Conservation (phyloP, 257 asterid genomes). For the Solanum pimpinellifolium region DNA sequence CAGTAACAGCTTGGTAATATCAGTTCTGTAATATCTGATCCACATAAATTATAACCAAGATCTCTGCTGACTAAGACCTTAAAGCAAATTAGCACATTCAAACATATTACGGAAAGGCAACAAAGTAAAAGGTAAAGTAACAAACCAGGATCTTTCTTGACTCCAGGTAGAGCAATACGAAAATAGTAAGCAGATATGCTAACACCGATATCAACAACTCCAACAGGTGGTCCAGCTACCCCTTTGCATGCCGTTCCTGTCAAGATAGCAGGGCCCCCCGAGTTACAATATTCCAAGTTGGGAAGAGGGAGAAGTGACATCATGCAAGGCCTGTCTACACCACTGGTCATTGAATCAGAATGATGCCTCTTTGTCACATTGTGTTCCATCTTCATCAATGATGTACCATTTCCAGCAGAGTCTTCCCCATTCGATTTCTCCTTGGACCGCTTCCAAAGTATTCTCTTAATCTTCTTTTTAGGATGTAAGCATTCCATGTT, state of each 20-base stretch:
- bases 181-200: constrained; percentile 61
- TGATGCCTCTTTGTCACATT: constrained; percentile 6
- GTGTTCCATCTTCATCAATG: constrained; percentile 8
- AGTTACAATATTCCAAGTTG: constrained; percentile 27
- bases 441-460: constrained; percentile 25
- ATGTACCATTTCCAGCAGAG: constrained; percentile 1
- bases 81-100: not conserved
- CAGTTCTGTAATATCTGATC: not conserved
- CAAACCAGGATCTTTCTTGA: constrained; percentile 75
- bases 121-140: not conserved
- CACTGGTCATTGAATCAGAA: not conserved
- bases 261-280: constrained; percentile 26
- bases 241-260: constrained; percentile 55
- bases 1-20: not conserved
- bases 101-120: not conserved
- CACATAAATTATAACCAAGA: not conserved
- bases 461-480: constrained; percentile 23
- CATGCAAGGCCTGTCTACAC: constrained; percentile 20
- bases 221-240: constrained; percentile 58
- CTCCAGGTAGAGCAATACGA: constrained; percentile 86
- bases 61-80: not conserved
- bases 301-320: constrained; percentile 49
- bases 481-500: constrained; percentile 27
- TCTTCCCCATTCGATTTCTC: constrained; percentile 1
- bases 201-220: constrained; percentile 59